Evolutionary conservation across 164 flowering plant species (phyloP).

Genomic region (Stephania japonica): DNA sequence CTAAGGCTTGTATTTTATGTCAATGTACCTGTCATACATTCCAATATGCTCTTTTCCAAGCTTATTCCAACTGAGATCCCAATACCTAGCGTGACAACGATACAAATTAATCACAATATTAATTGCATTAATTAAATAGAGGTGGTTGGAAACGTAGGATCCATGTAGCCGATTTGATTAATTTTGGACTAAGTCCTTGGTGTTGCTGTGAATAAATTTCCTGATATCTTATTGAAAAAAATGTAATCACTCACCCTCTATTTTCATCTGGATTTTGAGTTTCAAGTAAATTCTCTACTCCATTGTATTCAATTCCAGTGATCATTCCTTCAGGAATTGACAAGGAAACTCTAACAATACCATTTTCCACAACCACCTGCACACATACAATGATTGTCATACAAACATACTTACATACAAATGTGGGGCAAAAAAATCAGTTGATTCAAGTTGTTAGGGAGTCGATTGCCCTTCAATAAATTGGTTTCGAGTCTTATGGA

Average conservation of each 20-base stretch:
- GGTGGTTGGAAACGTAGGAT: too few species aligned
- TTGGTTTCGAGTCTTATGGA: too few species aligned
- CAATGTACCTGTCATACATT: constrained; percentile 1
- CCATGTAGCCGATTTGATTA: too few species aligned
- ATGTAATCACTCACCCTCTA: constrained; percentile 25
- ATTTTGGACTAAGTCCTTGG: too few species aligned
- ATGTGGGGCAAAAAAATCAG: too few species aligned
- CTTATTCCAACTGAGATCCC: constrained; percentile 37
- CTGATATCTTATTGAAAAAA: background rate
- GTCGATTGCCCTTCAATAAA: too few species aligned
- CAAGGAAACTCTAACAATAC: constrained; percentile 29
- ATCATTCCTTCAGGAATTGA: constrained; percentile 38
- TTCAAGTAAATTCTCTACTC: constrained; percentile 34
- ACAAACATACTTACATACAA: background rate
- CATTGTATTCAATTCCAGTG: constrained; percentile 25
- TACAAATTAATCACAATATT: background rate
- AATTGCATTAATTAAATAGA: too few species aligned
- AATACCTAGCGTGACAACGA: constrained; percentile 23
- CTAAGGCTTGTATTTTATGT: background rate
- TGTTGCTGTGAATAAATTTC: too few species aligned
- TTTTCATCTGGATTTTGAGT: constrained; percentile 22
- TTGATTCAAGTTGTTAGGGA: too few species aligned
- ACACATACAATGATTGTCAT: background rate
- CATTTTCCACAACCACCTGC: constrained; percentile 41
- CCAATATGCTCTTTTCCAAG: background rate